phyloP scores from a whole-genome alignment of 75 land plant species.

The Azolla pinnata region DNA sequence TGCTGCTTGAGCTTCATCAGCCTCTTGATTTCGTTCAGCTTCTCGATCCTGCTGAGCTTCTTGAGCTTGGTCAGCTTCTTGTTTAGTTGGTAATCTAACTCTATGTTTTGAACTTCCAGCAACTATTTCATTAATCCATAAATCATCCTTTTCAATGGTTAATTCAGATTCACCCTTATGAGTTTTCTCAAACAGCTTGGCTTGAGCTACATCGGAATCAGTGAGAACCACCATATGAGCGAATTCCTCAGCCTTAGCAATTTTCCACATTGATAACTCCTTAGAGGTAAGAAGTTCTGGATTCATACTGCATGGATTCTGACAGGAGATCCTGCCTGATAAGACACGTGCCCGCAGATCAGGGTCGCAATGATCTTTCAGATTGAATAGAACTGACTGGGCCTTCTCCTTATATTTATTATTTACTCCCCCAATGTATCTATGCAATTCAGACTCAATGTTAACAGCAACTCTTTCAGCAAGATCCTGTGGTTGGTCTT shows the following conservation, averaged over 20 bases:
- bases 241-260: constrained; percentile 92
- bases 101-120: constrained; percentile 21
- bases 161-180: constrained; percentile 93
- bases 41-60: too few relatives aligned
- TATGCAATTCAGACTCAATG: constrained; percentile 78
- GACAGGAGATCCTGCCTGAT: constrained; percentile 73
- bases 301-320: constrained; percentile 67
- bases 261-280: constrained; percentile 93
- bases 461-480: constrained; percentile 34
- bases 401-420: constrained; percentile 97
- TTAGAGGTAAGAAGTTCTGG: constrained; percentile 94
- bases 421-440: constrained; percentile 73
- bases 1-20: too few relatives aligned
- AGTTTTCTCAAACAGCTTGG: constrained; percentile 84
- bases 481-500: background rate
- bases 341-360: constrained; percentile 84
- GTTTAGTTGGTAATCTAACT: background rate
- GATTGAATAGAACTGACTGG: constrained; percentile 79
- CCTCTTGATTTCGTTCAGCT: too few relatives aligned
- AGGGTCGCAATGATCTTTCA: constrained; percentile 88
- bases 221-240: constrained; percentile 86
- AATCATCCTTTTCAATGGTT: constrained; percentile 48
- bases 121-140: constrained; percentile 31
- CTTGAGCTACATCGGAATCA: constrained; percentile 56
- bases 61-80: too few relatives aligned